Evolutionary conservation across 129 eudicot species (phyloP), one percentile per base, ranked within the genome.

Genomic region (Helianthus tuberosus): DNA sequence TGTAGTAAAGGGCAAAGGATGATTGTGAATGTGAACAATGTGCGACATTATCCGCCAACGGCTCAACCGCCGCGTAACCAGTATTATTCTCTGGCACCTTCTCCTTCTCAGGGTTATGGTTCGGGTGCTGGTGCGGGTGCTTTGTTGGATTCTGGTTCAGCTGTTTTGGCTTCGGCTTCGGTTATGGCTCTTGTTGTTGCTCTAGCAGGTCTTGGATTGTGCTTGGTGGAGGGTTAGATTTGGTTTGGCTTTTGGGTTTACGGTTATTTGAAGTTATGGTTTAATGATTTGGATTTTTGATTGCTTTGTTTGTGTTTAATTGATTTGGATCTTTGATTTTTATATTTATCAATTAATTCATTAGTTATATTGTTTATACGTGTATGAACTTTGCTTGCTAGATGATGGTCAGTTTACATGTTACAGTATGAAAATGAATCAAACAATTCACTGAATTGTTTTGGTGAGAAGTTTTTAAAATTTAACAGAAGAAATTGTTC

Each of bases 1-100:
- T 81, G 85, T 23, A 16, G 25, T 6, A 49, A 75, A 70, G 85
- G 85, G 0, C 81, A 75, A 16, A 66, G 12, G 32, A 81, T 75
- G 73, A 55, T 47, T 6, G 72, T 81, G 61, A 47, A 69, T 13
- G 81, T 81, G 62, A 23, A 32, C 6, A 11, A 20, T 51, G 11
- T 14, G 16, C 80, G 12, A 11, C 70, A n/a, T 5, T 5, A 14
- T 58, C 47, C 75, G 1, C 72, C 73, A 1, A 41, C 27, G 0
- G 72, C 77, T 10, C 25, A 12, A 29, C 59, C 82, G 0, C 77
- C 82, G 1, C 27, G n/a, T 51, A 51, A 39, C 27, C 71, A 55
- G 10, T 60, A 77, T n/a, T 8, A 12, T 8, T 43, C 43, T 1
- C 11, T 13, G 36, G 39, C 76, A 1, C 80, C 80, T 12, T 51